Base-by-base conservation (phyloP, 495 filamentous ascomycete species). In the Pyrenula massariospora region DNA sequence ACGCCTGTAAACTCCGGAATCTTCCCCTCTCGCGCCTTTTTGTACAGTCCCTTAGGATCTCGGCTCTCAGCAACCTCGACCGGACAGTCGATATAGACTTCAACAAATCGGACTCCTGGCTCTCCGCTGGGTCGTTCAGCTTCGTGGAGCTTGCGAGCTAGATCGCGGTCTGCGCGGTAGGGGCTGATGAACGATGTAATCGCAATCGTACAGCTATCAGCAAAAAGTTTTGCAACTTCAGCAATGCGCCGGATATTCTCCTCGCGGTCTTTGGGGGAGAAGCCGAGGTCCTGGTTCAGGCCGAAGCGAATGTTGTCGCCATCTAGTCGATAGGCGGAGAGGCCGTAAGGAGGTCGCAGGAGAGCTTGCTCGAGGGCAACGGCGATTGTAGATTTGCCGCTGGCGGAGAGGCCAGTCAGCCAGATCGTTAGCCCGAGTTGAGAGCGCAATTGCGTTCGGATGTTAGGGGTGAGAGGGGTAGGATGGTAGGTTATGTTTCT, bases 401-500 rank as follows among this genome's bases (percentile, higher is more conserved):
- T 94, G 55, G 92, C 93, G 20, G 87, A 92, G 50, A 98, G 85
- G 23, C 93, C 93, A 5, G 93, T 98, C 70, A 98, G 88, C 93
- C 93, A 98, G 68, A 98, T 84, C 50, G 93, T 98, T 69, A 93
- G 86, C 63, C 93, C 93, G 47, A 81, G 78, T 73, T 98, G 94
- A 64, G 83, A 81, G 69, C 89, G 88, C 64, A 87, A 74, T 52
- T 71, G 62, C 73, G 81, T 85, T 73, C 93, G 91, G 80, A 97
- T 91, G 60, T 71, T 67, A 67, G 88, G 89, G 53, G 89, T 88
- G 63, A 98, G 84, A 63, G 86, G 88, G 63, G 85, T 84, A 47
- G 89, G 81, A 80, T 98, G 93, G 91, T 88, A 97, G 73, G 93
- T 97, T 71, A 98, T 95, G 81, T 98, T 98, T 60, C 93, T 98